Conservation (phyloP, 495 filamentous ascomycete genomes). For the Durotheca rogersii region DNA sequence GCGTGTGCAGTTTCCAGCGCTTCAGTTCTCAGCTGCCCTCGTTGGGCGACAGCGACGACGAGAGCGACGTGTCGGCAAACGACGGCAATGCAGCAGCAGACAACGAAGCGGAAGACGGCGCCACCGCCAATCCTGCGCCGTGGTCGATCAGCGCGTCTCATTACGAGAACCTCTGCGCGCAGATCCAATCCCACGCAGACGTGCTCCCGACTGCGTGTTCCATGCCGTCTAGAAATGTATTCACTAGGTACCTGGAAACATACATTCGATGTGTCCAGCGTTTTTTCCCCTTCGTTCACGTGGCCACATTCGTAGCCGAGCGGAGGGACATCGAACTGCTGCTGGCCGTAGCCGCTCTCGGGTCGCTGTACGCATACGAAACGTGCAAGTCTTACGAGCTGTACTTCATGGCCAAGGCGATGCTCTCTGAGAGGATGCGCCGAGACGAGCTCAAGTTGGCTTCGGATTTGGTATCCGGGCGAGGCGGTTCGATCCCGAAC, state of each 20-base stretch:
- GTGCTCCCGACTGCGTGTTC: slow-evolving; percentile 52
- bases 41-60: slow-evolving; percentile 7
- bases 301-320: slow-evolving; percentile 50
- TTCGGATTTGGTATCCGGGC: slow-evolving; percentile 40
- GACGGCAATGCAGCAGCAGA: neutral
- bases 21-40: slow-evolving; percentile 20
- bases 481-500: slow-evolving; percentile 18
- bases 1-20: slow-evolving; percentile 16
- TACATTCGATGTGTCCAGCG: slow-evolving; percentile 54
- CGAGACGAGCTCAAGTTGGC: slow-evolving; percentile 50
- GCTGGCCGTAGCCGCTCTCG: slow-evolving; percentile 50
- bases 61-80: neutral
- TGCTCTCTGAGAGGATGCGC: slow-evolving; percentile 50
- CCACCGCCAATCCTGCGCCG: slow-evolving; percentile 25
- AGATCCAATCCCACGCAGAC: slow-evolving; percentile 51
- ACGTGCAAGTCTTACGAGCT: slow-evolving; percentile 53
- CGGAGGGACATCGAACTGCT: slow-evolving; percentile 49
- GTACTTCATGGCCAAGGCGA: slow-evolving; percentile 44
- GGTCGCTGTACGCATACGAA: slow-evolving; percentile 54
- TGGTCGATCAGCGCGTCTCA: slow-evolving; percentile 54
- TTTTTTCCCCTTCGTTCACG: slow-evolving; percentile 53
- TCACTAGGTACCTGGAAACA: slow-evolving; percentile 51
- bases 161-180: slow-evolving; percentile 49
- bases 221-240: slow-evolving; percentile 48
- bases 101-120: neutral